phyloP scores from a whole-genome alignment of 2,329 filamentous ascomycete genomes.

The Cladosporium sphaerospermum region DNA sequence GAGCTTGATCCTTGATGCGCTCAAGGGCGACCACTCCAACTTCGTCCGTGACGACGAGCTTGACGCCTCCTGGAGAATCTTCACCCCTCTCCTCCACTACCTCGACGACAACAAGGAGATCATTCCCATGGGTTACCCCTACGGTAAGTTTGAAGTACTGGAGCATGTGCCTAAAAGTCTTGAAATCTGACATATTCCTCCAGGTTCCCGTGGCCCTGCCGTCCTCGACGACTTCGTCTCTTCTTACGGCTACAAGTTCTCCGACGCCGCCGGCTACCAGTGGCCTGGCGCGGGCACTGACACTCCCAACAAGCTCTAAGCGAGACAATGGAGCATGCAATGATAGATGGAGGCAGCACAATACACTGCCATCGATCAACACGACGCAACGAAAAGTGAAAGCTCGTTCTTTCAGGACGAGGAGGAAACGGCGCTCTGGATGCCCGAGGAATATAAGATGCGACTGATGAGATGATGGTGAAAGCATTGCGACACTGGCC shows the following conservation, averaged over 20 bases:
- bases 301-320: slow-evolving; percentile 71
- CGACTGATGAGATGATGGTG: neutral
- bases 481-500: slow-evolving; percentile 7
- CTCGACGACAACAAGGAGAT: slow-evolving; percentile 99
- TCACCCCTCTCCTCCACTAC: slow-evolving; percentile 95
- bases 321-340: slow-evolving; percentile 1
- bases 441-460: neutral
- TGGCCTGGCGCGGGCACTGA: slow-evolving; percentile 69
- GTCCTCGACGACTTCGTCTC: slow-evolving; percentile 97
- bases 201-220: slow-evolving; percentile 91
- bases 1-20: slow-evolving; percentile 89
- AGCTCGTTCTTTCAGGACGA: slow-evolving; percentile 1
- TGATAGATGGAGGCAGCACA: slow-evolving; percentile 5
- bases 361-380: slow-evolving; percentile 2
- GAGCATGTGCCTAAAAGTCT: neutral
- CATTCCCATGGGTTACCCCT: slow-evolving; percentile 98
- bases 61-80: slow-evolving; percentile 97
- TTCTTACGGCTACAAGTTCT: slow-evolving; percentile 98
- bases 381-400: slow-evolving; percentile 12
- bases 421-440: neutral
- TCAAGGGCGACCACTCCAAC: slow-evolving; percentile 99
- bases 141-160: slow-evolving; percentile 58
- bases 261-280: slow-evolving; percentile 89
- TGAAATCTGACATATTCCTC: slow-evolving; percentile 16
- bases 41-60: slow-evolving; percentile 96